These are phyloP conservation scores for Grammothele lineata DNA, from an alignment of 768 basidiomycete genomes.

Conservation along the genomic window DNA sequence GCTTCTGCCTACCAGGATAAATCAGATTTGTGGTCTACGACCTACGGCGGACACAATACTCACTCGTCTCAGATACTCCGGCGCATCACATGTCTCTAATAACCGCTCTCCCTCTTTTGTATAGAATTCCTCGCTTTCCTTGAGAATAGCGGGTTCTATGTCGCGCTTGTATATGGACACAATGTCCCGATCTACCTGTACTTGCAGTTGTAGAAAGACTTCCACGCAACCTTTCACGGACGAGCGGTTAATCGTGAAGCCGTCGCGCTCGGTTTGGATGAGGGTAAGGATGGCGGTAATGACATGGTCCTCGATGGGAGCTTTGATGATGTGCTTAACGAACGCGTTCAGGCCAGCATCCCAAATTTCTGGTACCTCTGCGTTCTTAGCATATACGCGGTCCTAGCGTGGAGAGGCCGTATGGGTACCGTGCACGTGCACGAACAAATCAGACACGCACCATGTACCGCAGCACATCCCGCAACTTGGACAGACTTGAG, in stretches of 20 bases:
- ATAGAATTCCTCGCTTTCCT: slow-evolving; percentile 79
- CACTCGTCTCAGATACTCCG: slow-evolving; percentile 79
- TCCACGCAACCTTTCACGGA: slow-evolving; percentile 87
- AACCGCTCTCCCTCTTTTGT: slow-evolving; percentile 65
- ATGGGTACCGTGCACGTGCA: not conserved
- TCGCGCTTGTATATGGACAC: slow-evolving; percentile 75
- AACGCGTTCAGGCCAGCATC: slow-evolving; percentile 83
- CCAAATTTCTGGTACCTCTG: slow-evolving; percentile 75
- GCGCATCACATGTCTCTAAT: slow-evolving; percentile 70
- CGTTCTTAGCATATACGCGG: slow-evolving; percentile 75
- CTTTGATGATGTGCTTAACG: slow-evolving; percentile 70
- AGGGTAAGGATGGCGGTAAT: slow-evolving; percentile 79
- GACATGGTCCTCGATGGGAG: slow-evolving; percentile 81
- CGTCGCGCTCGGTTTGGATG: slow-evolving; percentile 88
- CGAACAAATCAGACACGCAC: slow-evolving; percentile 36
- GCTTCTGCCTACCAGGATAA: slow-evolving; percentile 79
- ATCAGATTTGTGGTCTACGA: no score
- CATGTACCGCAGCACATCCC: slow-evolving; percentile 95
- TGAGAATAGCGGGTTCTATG: slow-evolving; percentile 78
- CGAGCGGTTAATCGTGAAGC: slow-evolving; percentile 86
- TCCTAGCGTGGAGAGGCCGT: slow-evolving; percentile 52
- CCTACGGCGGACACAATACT: no score
- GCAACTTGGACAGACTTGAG: slow-evolving; percentile 81
- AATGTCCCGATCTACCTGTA: slow-evolving; percentile 35
- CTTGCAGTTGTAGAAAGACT: slow-evolving; percentile 67